Base-by-base conservation (phyloP, 768 basidiomycete genomes). In the Chalciporus piperatus region DNA sequence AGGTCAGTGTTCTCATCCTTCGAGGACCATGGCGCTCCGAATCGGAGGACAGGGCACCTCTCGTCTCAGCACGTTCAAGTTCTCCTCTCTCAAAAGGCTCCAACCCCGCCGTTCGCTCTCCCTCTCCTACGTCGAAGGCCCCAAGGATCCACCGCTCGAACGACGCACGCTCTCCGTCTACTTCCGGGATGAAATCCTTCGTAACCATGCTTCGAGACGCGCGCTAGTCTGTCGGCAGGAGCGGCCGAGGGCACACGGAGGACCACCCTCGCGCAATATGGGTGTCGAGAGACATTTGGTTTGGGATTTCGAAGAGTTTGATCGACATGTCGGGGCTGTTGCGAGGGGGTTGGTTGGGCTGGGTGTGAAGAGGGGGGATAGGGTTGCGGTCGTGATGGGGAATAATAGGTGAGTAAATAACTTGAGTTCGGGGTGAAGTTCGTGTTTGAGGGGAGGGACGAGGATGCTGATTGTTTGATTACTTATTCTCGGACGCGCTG, bases 331-430 rank as follows among this genome's bases (percentile, higher is more conserved):
- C 38, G 70, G 75, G 39, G 84, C 88, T 4, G 74, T 89, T 6
- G 82, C 90, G 2, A 72, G 87, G 43, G 91, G 90, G 0, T 72
- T 93, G 17, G 52, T 90, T 13, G 68, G 67, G 1, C 70, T 92
- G 71, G 89, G 89, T 14, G 83, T 93, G 4, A 70, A 72, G 64
- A 85, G 80, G 62, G 90, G 91, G 0, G 88, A 91, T 57, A 74
- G 90, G 8, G 82, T 92, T 19, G 91, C 78, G 1, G 86, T 90
- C 7, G 69, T 92, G 35, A 89, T 92, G 89, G 90, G 89, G 5
- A 93, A 92, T 54, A 87, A 81, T 52, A 92, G 90, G 90, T 88
- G 56, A 32, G 72, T 13, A 7, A n/a, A n/a, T n/a, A n/a, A n/a
- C 23, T 19, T 27, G 11, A 41, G 40, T 20, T 11, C 10, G 12